phyloP scores from a whole-genome alignment of 768 basidiomycete species.

The Epithele typhae region DNA sequence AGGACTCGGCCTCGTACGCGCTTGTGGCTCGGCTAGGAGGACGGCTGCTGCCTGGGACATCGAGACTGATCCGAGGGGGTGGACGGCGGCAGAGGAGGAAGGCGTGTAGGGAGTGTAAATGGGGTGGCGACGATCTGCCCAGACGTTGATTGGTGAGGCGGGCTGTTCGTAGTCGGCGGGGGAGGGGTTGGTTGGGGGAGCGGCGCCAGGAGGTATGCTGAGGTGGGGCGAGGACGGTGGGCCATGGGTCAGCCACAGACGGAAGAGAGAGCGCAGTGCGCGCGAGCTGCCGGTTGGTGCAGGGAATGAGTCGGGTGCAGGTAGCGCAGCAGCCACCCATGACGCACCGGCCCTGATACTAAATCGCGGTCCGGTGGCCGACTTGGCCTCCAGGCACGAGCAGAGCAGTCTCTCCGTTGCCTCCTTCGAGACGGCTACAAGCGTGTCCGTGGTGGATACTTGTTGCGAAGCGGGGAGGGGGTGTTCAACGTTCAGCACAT shows the following conservation, averaged over 20 bases:
- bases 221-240: conserved; percentile 23
- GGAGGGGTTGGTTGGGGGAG: conserved; percentile 29
- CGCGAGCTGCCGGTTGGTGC: no score
- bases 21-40: conserved; percentile 36
- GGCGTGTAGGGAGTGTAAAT: conserved; percentile 6
- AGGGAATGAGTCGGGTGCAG: background rate
- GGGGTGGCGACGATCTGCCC: conserved; percentile 24
- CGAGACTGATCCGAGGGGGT: conserved; percentile 18
- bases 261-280: conserved; percentile 2
- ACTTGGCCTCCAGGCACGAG: conserved; percentile 6
- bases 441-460: no score
- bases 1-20: conserved; percentile 25
- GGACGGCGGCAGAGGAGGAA: conserved; percentile 15
- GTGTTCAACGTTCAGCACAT: no score
- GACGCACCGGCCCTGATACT: conserved; percentile 14
- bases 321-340: background rate
- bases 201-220: conserved; percentile 34
- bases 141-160: conserved; percentile 31
- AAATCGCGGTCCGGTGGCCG: conserved; percentile 9
- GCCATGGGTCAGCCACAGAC: conserved; percentile 17
- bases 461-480: no score
- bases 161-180: conserved; percentile 26
- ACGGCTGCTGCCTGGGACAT: conserved; percentile 25
- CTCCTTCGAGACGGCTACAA: no score
- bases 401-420: no score